Percentiles rank a stretch among this genome's conserved stretches.
These are phyloP conservation scores for Paramyrothecium roridum DNA, from an alignment of 2,329 filamentous ascomycete species.

Conservation along the genomic window DNA sequence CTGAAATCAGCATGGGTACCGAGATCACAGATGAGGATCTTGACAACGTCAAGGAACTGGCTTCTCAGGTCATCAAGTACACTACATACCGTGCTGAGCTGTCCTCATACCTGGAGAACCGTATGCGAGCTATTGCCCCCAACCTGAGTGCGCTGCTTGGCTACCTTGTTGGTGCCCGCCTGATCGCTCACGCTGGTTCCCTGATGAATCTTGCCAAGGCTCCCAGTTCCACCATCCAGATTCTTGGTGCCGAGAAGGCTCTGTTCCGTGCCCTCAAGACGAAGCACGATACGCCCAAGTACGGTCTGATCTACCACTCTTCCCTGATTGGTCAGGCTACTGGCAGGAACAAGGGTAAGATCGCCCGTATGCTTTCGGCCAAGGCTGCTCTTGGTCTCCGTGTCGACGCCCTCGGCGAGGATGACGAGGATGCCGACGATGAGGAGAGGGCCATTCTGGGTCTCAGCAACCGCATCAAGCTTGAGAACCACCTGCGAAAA, in stretches of 20 bases:
- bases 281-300: conserved; percentile 98
- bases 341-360: conserved; percentile 99
- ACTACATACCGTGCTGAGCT: conserved; percentile 88
- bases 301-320: conserved; percentile 90
- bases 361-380: conserved; percentile 90
- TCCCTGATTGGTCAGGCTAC: conserved; percentile 95
- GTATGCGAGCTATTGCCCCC: conserved; percentile 95
- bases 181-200: conserved; percentile 93
- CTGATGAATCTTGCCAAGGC: conserved; percentile 94
- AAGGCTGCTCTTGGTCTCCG: conserved; percentile 92
- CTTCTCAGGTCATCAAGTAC: conserved; percentile 89
- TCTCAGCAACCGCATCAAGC: conserved; percentile 65
- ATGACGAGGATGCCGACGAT: conserved; percentile 71
- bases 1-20: conserved; percentile 97
- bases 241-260: conserved; percentile 97
- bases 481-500: conserved; percentile 71
- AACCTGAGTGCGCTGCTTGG: conserved; percentile 93
- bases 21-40: conserved; percentile 93
- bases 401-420: conserved; percentile 69
- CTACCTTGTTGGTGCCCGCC: conserved; percentile 86
- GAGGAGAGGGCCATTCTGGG: conserved; percentile 85
- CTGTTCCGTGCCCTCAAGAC: conserved; percentile 98
- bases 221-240: conserved; percentile 93
- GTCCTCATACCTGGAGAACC: conserved; percentile 81
- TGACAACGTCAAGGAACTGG: conserved; percentile 86